Base-by-base conservation (phyloP, 2,329 filamentous ascomycete species). In the Dothideomycetes sp. region DNA sequence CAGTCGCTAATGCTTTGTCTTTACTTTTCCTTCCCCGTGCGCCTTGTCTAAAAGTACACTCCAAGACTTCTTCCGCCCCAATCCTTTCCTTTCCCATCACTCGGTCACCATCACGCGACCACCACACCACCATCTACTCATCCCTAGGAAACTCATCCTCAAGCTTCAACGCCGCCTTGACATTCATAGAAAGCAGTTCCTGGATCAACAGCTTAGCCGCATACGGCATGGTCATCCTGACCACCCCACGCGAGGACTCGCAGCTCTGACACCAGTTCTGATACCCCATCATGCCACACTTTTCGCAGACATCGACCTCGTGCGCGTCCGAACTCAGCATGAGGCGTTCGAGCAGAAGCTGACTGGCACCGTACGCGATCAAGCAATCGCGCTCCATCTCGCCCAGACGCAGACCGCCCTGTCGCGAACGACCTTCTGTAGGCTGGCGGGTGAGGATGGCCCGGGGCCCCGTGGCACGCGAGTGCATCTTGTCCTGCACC, bases 401-500 rank as follows among this genome's bases (percentile, higher is more conserved):
- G 57, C 93, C 91, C 34, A 98, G 69, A 58, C 91, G 81, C 32
- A 98, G 70, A 60, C 91, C 91, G 62, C 91, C 91, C 49, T 94
- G 85, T 42, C 89, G 72, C 7, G 88, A 94, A 52, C 91, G 79
- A 70, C 91, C 91, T 66, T 98, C 91, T 0, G 89, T 98, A 0
- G 91, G 91, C 60, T 98, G 91, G 8, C 91, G 79, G 1, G 91
- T 98, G 18, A 98, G 72, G 48, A 94, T 91, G 18, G 89, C 89
- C 10, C 84, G 75, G 0, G 91, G 93, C 0, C 93, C 93, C 11
- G 86, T 81, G 2, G 89, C 80, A 45, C 91, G 85, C 22, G 85
- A 89, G 65, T 98, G 91, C 91, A 98, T 96, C 68, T 98, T 98
- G 60, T 98, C 91, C 61, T 96, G 88, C 3, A 98, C 91, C 91